phyloP scores from a whole-genome alignment of 805 yeast species.

The Lachancea sp. region DNA sequence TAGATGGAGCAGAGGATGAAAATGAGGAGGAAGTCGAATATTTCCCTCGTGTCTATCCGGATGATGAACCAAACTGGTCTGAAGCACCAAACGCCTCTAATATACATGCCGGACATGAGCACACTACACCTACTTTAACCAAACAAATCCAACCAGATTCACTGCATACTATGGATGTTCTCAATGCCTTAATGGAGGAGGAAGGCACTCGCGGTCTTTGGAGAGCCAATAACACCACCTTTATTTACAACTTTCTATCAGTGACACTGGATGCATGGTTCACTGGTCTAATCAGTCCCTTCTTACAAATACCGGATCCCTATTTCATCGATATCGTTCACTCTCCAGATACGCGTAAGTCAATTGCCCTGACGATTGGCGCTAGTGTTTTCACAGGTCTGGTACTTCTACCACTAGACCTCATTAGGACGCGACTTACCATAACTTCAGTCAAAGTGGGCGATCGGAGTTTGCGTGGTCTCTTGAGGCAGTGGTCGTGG shows the following conservation, averaged over 20 bases:
- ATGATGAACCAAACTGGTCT: conserved; percentile 11
- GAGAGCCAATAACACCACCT: conserved; percentile 73
- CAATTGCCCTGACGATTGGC: conserved; percentile 59
- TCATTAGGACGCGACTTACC: conserved; percentile 71
- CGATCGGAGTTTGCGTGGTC: conserved; percentile 65
- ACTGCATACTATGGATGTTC: conserved; percentile 58
- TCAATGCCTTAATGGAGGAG: conserved; percentile 54
- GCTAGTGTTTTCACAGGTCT: conserved; percentile 71
- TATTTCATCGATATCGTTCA: conserved; percentile 75
- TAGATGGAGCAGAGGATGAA: conserved; percentile 19
- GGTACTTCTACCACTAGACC: conserved; percentile 70
- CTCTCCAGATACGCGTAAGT: conserved; percentile 65
- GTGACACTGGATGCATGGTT: conserved; percentile 86
- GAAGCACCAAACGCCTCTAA: conserved; percentile 31
- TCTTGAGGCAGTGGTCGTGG: conserved; percentile 43
- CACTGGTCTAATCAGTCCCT: conserved; percentile 78
- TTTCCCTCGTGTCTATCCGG: conserved; percentile 12
- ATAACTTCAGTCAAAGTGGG: conserved; percentile 50
- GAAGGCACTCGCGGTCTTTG: conserved; percentile 69
- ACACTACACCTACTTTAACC: conserved; percentile 19
- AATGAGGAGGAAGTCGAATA: conserved; percentile 37
- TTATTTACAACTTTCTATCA: conserved; percentile 65
- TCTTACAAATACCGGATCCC: conserved; percentile 82
- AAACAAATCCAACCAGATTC: conserved; percentile 46
- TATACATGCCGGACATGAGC: conserved; percentile 5